Conservation (phyloP, 768 basidiomycete genomes). For the Hypholoma sublateritium region DNA sequence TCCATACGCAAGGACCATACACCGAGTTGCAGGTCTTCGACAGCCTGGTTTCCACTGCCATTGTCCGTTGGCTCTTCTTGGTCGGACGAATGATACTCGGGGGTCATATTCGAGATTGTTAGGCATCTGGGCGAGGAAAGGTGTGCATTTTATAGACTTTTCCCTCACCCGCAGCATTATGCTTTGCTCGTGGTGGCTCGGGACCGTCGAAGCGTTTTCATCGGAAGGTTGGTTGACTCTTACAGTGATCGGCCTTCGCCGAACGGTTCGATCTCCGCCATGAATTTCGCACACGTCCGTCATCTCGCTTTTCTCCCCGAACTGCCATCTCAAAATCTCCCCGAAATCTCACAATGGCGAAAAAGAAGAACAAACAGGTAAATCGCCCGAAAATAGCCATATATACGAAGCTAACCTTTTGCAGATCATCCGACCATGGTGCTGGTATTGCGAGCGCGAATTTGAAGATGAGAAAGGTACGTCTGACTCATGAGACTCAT, state of each 20-base stretch:
- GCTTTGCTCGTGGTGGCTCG: too few relatives aligned
- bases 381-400: background rate
- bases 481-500: conserved; percentile 18
- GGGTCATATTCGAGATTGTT: too few relatives aligned
- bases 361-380: conserved; percentile 64
- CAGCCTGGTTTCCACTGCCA: background rate
- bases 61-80: background rate
- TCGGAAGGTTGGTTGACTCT: background rate
- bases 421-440: conserved; percentile 89
- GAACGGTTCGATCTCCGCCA: background rate
- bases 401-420: background rate
- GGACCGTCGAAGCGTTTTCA: background rate
- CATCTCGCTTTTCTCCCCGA: background rate
- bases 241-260: background rate
- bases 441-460: conserved; percentile 99
- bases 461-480: conserved; percentile 99
- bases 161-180: too few relatives aligned
- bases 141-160: too few relatives aligned
- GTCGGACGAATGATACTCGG: too few relatives aligned
- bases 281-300: conserved; percentile 1
- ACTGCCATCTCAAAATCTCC: background rate
- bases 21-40: background rate
- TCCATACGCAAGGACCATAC: background rate
- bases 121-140: too few relatives aligned
- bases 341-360: conserved; percentile 38